Evolutionary conservation across 805 yeast species (phyloP).

Genomic region (Barnettozyma pratensis): DNA sequence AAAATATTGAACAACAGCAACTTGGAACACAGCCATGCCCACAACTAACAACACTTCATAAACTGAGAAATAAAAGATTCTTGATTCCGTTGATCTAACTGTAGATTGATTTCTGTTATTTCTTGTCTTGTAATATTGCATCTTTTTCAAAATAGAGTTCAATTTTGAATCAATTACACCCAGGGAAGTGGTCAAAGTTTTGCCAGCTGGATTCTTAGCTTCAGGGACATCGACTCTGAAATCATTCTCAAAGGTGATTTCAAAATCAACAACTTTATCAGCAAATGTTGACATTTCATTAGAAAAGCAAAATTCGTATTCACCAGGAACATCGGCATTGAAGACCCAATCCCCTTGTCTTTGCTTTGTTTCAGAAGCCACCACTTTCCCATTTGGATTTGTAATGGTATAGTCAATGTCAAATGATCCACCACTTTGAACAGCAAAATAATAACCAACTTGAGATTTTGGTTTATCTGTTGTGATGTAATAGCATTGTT

Average conservation of each 20-base stretch:
- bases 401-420: constrained; percentile 60
- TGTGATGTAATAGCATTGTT: constrained; percentile 65
- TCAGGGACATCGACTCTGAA: constrained; percentile 27
- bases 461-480: constrained; percentile 54
- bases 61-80: constrained; percentile 74
- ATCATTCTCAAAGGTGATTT: constrained; percentile 48
- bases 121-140: constrained; percentile 85
- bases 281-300: constrained; percentile 64
- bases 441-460: constrained; percentile 67
- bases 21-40: constrained; percentile 67
- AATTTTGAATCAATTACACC: constrained; percentile 56
- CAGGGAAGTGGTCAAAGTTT: constrained; percentile 46
- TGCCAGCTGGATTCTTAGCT: constrained; percentile 29
- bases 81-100: constrained; percentile 73
- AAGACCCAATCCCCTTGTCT: constrained; percentile 61
- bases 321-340: constrained; percentile 51
- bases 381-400: constrained; percentile 46
- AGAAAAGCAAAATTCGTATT: constrained; percentile 62
- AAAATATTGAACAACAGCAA: constrained; percentile 61
- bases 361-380: constrained; percentile 46
- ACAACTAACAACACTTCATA: constrained; percentile 70
- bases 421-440: constrained; percentile 62
- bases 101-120: constrained; percentile 88
- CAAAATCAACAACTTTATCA: constrained; percentile 66
- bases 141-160: constrained; percentile 47